These are phyloP conservation scores for Exophiala lecanii-corni DNA, from an alignment of 2,329 filamentous ascomycete genomes.

Conservation along the genomic window DNA sequence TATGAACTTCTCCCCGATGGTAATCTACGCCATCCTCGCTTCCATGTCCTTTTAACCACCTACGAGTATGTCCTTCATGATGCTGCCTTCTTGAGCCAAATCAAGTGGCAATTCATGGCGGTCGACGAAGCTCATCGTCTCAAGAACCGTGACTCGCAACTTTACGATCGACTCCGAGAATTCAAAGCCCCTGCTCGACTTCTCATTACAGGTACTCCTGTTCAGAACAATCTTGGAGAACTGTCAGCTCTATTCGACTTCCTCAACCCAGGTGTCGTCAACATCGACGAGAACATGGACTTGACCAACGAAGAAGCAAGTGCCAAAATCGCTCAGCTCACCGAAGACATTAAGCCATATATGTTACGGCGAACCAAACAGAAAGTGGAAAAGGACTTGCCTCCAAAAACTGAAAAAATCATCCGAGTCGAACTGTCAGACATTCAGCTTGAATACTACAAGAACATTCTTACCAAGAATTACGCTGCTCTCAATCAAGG, in stretches of 20 bases:
- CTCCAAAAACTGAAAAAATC: constrained; percentile 97
- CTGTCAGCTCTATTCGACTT: constrained; percentile 92
- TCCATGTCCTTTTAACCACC: constrained; percentile 95
- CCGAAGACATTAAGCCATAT: constrained; percentile 81
- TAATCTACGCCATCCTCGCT: constrained; percentile 84
- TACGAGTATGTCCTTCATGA: constrained; percentile 95
- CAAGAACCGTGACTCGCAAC: constrained; percentile 92
- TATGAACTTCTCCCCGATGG: constrained; percentile 84
- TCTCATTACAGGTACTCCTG: constrained; percentile 92
- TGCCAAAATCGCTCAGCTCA: constrained; percentile 79
- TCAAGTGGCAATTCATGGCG: constrained; percentile 96
- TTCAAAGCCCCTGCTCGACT: constrained; percentile 86
- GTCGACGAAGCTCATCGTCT: constrained; percentile 95
- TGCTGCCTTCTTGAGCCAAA: constrained; percentile 73
- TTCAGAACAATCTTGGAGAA: constrained; percentile 94
- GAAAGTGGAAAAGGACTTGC: constrained; percentile 92
- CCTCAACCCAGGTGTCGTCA: constrained; percentile 87
- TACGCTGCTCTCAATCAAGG: constrained; percentile 92
- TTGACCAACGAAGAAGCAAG: constrained; percentile 75
- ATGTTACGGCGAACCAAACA: constrained; percentile 96
- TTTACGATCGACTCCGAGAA: constrained; percentile 78
- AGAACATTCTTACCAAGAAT: constrained; percentile 95
- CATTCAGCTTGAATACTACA: constrained; percentile 96
- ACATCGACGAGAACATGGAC: constrained; percentile 89
- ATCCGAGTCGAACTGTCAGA: constrained; percentile 96